phyloP scores from a whole-genome alignment of 257 asterid species.

The Thymus quinquecostatus region DNA sequence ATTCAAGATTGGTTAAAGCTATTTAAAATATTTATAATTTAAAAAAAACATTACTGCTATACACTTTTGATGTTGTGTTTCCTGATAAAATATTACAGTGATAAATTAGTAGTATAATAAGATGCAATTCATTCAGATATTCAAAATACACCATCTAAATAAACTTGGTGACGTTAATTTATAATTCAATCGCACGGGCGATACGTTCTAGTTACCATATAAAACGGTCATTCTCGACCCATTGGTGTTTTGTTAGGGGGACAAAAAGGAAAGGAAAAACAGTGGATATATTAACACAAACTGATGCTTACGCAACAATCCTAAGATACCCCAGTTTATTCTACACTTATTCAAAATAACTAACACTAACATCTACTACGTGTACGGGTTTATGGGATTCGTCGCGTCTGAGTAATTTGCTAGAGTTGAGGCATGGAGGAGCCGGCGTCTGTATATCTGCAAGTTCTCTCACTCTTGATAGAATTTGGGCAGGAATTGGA shows the following conservation, averaged over 20 bases:
- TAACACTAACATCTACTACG: slow-evolving; percentile 35
- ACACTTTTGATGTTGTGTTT: no score
- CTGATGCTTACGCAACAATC: slow-evolving; percentile 8
- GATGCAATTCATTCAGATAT: neutral
- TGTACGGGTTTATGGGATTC: slow-evolving; percentile 37
- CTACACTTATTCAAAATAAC: slow-evolving; percentile 28
- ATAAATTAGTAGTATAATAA: no score
- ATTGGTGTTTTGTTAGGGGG: neutral
- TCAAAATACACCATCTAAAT: neutral
- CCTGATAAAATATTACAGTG: no score
- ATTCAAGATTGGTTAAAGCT: no score
- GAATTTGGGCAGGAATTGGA: slow-evolving; percentile 78
- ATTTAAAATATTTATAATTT: no score
- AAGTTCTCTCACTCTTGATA: slow-evolving; percentile 82
- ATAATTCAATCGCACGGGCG: no score
- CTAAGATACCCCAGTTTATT: slow-evolving; percentile 14
- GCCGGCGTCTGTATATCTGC: slow-evolving; percentile 69
- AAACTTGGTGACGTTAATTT: no score
- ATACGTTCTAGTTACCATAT: no score
- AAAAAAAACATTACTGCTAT: no score
- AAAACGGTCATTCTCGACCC: neutral
- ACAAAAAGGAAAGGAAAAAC: neutral
- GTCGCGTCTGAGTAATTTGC: slow-evolving; percentile 47
- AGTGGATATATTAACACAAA: slow-evolving; percentile 6
- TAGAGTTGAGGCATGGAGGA: slow-evolving; percentile 47